These are phyloP conservation scores for Ophioceras dolichostomum DNA, from an alignment of 2,329 filamentous ascomycete species.

Conservation along the genomic window DNA sequence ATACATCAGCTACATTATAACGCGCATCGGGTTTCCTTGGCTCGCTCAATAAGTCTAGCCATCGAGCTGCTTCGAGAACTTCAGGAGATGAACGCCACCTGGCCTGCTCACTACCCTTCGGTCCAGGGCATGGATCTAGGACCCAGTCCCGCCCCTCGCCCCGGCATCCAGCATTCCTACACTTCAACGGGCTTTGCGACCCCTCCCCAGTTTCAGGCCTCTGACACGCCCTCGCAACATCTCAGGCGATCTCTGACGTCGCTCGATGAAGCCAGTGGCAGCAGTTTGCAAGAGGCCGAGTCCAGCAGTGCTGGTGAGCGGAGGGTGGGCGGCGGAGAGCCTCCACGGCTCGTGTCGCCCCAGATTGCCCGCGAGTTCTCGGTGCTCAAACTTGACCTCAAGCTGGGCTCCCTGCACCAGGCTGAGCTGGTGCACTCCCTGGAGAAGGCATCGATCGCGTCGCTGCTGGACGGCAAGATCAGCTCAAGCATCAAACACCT, in stretches of 20 bases:
- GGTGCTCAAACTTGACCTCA: constrained; percentile 85
- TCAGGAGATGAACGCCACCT: constrained; percentile 76
- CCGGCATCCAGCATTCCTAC: constrained; percentile 10
- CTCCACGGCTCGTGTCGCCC: constrained; percentile 71
- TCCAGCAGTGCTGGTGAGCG: constrained; percentile 60
- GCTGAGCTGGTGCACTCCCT: constrained; percentile 87
- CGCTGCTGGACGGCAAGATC: constrained; percentile 87
- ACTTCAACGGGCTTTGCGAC: background rate
- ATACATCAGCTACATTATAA: constrained; percentile 94
- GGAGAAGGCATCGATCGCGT: constrained; percentile 83
- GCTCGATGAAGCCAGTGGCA: constrained; percentile 45
- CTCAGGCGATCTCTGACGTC: constrained; percentile 64
- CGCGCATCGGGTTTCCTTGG: constrained; percentile 77
- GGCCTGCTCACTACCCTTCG: constrained; percentile 92
- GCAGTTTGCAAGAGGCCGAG: constrained; percentile 40
- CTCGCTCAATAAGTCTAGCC: constrained; percentile 74
- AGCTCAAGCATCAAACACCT: constrained; percentile 88
- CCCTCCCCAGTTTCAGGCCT: no score
- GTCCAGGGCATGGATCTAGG: constrained; percentile 47
- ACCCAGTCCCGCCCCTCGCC: constrained; percentile 22
- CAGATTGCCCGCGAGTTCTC: constrained; percentile 96
- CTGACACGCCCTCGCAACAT: constrained; percentile 30
- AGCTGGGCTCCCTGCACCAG: constrained; percentile 76
- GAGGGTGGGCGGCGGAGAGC: constrained; percentile 31
- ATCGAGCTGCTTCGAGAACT: constrained; percentile 73